Evolutionary conservation across 2,329 filamentous ascomycete genomes (phyloP).

Genomic region (Verticillium longisporum): DNA sequence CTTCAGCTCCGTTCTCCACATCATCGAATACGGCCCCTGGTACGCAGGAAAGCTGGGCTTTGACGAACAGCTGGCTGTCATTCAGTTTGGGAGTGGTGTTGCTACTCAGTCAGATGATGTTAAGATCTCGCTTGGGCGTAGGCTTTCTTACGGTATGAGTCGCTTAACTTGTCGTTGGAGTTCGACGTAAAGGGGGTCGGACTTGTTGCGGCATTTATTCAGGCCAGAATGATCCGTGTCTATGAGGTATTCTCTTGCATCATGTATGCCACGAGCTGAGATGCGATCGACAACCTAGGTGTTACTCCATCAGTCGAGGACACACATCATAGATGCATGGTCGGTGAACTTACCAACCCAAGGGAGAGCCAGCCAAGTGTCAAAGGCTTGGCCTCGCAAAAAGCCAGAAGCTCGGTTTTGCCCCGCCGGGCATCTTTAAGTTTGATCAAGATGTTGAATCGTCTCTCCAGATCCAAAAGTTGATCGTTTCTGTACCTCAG

Average conservation of each 20-base stretch:
- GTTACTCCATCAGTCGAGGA: not conserved
- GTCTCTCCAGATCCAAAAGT: not conserved
- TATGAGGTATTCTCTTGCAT: not conserved
- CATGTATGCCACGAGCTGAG: not conserved
- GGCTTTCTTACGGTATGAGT: not conserved
- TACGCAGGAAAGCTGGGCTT: constrained; percentile 11
- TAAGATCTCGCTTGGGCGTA: not conserved
- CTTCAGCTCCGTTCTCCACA: constrained; percentile 21
- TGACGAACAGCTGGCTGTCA: not conserved
- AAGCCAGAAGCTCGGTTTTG: not conserved
- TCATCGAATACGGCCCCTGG: constrained; percentile 24
- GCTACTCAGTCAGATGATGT: not conserved
- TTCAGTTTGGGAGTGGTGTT: not conserved
- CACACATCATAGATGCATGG: not conserved
- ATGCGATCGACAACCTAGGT: not conserved
- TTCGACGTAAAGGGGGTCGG: not conserved
- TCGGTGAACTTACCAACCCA: not conserved
- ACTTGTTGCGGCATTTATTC: not conserved
- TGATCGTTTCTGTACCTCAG: not conserved
- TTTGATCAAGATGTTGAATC: not conserved
- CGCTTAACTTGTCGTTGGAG: not conserved
- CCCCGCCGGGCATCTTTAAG: not conserved
- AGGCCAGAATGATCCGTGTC: not conserved
- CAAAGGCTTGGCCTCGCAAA: not conserved
- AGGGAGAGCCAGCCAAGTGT: not conserved